Percentiles rank a stretch among this genome's conserved stretches.
Evolutionary conservation across 2,329 filamentous ascomycete genomes (phyloP).

Genomic region (Fusarium sp.): DNA sequence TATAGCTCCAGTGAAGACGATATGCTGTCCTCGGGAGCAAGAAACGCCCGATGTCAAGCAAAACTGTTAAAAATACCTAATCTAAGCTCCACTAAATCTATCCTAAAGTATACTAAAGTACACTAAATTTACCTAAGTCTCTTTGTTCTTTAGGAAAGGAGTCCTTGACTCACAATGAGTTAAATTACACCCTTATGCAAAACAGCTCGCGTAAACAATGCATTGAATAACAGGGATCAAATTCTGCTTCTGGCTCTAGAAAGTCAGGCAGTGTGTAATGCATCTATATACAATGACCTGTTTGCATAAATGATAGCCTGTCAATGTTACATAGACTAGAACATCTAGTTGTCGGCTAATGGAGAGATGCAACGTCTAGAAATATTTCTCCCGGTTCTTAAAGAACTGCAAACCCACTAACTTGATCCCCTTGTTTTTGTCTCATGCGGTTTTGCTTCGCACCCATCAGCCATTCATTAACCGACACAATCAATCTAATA

Average conservation of each 20-base stretch:
- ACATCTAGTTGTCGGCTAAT: fast-evolving
- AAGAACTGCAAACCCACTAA: background rate
- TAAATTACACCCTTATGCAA: background rate
- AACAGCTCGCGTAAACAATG: too few relatives aligned
- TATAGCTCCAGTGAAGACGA: background rate
- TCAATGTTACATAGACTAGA: background rate
- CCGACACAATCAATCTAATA: background rate
- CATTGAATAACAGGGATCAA: background rate
- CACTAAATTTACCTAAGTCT: background rate
- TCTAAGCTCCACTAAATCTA: background rate
- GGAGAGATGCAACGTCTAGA: too few relatives aligned
- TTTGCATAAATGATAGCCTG: background rate
- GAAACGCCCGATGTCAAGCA: background rate
- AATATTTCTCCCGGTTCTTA: background rate
- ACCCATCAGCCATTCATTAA: background rate
- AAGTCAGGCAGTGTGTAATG: fast-evolving
- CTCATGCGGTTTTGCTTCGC: background rate
- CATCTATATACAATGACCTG: background rate
- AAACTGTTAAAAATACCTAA: fast-evolving
- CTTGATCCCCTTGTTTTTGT: too few relatives aligned
- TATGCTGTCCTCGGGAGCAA: background rate
- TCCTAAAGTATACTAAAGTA: background rate
- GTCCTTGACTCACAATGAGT: background rate
- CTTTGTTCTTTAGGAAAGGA: background rate
- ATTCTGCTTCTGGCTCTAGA: background rate